phyloP scores from a whole-genome alignment of 805 yeast genomes.

The Suhomyces kilbournensis region DNA sequence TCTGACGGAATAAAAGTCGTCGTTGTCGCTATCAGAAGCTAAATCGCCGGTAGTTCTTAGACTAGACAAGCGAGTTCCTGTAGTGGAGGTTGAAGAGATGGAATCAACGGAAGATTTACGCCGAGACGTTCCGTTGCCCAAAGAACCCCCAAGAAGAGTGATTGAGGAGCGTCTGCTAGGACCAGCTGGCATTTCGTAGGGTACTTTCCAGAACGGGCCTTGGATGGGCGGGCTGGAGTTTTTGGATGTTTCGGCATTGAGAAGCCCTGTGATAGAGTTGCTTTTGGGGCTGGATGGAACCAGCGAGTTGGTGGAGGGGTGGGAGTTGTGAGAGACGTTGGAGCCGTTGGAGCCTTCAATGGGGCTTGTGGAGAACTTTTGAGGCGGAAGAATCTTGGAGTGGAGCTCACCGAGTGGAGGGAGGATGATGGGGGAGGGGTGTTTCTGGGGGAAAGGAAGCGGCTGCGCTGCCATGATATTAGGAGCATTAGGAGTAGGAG shows the following conservation, averaged over 20 bases:
- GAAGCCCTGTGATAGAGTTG: slow-evolving; percentile 8
- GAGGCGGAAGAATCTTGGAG: slow-evolving; percentile 7
- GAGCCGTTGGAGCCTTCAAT: not conserved
- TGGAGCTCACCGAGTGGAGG: slow-evolving; percentile 27
- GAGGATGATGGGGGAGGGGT: slow-evolving; percentile 23
- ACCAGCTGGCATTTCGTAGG: slow-evolving; percentile 50
- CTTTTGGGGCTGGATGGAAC: slow-evolving; percentile 9
- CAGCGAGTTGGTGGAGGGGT: not conserved
- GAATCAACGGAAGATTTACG: slow-evolving; percentile 51
- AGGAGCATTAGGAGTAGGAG: not conserved
- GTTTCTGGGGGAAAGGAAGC: slow-evolving; percentile 12
- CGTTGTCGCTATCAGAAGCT: slow-evolving; percentile 30
- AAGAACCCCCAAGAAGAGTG: slow-evolving; percentile 8
- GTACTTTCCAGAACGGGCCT: slow-evolving; percentile 59
- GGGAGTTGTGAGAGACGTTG: not conserved
- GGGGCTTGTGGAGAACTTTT: not conserved
- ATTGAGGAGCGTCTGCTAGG: slow-evolving; percentile 15
- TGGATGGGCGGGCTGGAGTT: slow-evolving; percentile 31
- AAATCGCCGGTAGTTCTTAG: slow-evolving; percentile 25
- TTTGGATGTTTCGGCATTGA: slow-evolving; percentile 7
- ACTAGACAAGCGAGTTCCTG: slow-evolving; percentile 32
- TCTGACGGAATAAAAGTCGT: slow-evolving; percentile 29
- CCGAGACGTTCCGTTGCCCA: slow-evolving; percentile 10
- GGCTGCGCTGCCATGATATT: slow-evolving; percentile 3
- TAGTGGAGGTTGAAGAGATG: slow-evolving; percentile 45